A percentile compares a stretch with the other conserved stretches of the same genome.
These are phyloP conservation scores for Phoma sp. DNA, from an alignment of 2,329 filamentous ascomycete genomes.

Conservation along the genomic window DNA sequence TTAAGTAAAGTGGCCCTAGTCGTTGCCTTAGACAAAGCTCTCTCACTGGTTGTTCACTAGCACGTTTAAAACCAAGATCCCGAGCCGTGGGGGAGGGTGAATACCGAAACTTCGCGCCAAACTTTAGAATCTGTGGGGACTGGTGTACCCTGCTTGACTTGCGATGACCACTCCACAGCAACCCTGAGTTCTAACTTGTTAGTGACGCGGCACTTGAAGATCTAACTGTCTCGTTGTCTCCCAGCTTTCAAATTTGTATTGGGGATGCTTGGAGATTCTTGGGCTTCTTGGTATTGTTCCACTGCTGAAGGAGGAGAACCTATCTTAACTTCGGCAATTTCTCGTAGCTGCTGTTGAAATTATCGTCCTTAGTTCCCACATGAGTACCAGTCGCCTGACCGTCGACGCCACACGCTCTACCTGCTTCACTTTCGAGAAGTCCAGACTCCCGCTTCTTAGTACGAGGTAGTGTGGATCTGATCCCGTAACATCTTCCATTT, in stretches of 20 bases:
- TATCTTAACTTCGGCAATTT: not conserved
- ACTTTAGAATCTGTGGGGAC: conserved; percentile 2
- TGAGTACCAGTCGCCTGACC: not conserved
- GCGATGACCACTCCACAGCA: conserved; percentile 11
- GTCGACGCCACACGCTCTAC: not conserved
- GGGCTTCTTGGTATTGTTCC: conserved; percentile 9
- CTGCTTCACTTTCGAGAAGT: not conserved
- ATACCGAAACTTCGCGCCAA: too few relatives aligned
- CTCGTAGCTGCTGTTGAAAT: not conserved
- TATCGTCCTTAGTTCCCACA: not conserved
- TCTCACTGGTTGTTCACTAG: too few relatives aligned
- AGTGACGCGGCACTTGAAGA: conserved; percentile 3
- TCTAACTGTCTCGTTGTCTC: not conserved
- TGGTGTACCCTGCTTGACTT: not conserved
- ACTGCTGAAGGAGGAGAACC: not conserved
- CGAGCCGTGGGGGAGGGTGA: too few relatives aligned
- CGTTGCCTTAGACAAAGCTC: too few relatives aligned
- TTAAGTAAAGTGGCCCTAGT: too few relatives aligned
- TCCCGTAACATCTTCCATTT: conserved; percentile 4
- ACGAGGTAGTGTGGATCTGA: not conserved
- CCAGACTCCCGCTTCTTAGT: not conserved
- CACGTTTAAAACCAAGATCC: too few relatives aligned
- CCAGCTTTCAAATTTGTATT: not conserved
- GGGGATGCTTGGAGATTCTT: conserved; percentile 7
- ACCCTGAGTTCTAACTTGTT: conserved; percentile 5